Evolutionary conservation across 2,329 filamentous ascomycete species (phyloP).

Genomic region (Tolypocladium sp.): DNA sequence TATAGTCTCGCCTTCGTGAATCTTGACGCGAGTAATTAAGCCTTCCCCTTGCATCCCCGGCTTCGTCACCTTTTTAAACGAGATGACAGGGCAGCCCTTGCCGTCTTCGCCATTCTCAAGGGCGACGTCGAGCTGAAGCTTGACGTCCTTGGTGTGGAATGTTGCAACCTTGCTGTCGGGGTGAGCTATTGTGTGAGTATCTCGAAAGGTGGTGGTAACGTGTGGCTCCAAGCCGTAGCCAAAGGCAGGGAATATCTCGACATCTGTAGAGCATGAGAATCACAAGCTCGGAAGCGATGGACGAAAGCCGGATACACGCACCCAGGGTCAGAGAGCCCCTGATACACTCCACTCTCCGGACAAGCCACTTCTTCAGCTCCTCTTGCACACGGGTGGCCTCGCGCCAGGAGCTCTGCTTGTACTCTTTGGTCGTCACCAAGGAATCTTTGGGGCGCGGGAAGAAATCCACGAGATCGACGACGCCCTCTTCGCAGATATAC

Average conservation of each 20-base stretch:
- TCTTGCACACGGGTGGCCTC: conserved; percentile 46
- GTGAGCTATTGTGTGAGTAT: conserved; percentile 26
- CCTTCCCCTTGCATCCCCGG: conserved; percentile 51
- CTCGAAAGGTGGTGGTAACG: conserved; percentile 44
- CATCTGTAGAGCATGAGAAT: conserved; percentile 27
- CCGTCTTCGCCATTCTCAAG: conserved; percentile 44
- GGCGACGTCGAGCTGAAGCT: conserved; percentile 59
- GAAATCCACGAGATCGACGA: conserved; percentile 66
- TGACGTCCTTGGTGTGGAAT: conserved; percentile 49
- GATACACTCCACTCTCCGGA: conserved; percentile 64
- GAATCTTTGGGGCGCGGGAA: conserved; percentile 61
- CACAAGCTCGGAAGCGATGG: not conserved
- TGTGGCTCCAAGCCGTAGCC: conserved; percentile 59
- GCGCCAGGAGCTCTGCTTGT: conserved; percentile 41
- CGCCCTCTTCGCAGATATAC: conserved; percentile 69
- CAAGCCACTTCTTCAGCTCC: conserved; percentile 61
- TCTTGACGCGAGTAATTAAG: conserved; percentile 47
- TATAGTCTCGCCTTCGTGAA: conserved; percentile 58
- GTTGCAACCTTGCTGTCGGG: conserved; percentile 49
- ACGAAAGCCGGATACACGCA: conserved; percentile 12
- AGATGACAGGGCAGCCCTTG: conserved; percentile 38
- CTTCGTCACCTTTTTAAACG: conserved; percentile 44
- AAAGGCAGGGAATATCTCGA: conserved; percentile 66
- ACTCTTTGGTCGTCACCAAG: conserved; percentile 36
- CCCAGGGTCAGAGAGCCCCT: conserved; percentile 55